Evolutionary conservation across 1,284 basidiomycete species (phyloP).

Genomic region (Tilletia caries): DNA sequence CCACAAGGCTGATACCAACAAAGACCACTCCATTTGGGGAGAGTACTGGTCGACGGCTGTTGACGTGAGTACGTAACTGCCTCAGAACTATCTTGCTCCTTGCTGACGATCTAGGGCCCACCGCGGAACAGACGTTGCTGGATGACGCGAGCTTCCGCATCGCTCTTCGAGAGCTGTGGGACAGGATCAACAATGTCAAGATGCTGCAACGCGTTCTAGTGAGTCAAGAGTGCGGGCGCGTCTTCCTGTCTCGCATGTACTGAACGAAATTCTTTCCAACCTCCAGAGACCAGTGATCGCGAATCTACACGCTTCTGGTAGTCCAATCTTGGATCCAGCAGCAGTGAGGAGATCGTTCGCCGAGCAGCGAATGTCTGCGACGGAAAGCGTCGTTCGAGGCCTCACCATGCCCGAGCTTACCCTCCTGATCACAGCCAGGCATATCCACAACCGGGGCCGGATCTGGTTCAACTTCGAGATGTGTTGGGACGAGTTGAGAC

Average conservation of each 20-base stretch:
- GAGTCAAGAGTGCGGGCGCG: background rate
- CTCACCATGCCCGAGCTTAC: slow-evolving; percentile 44
- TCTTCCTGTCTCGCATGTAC: background rate
- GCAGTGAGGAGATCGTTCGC: background rate
- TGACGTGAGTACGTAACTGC: background rate
- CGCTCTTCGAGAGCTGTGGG: slow-evolving; percentile 29
- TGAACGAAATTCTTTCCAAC: background rate
- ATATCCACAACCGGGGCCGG: slow-evolving; percentile 40
- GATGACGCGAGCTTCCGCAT: slow-evolving; percentile 21
- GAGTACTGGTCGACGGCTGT: background rate
- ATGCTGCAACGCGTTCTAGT: slow-evolving; percentile 16
- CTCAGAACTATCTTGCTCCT: background rate
- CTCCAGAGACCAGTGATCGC: background rate
- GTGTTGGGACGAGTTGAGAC: slow-evolving; percentile 38
- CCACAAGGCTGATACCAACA: background rate
- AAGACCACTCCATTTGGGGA: background rate
- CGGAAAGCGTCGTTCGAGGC: slow-evolving; percentile 18
- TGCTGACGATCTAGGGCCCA: background rate
- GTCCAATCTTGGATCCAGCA: background rate
- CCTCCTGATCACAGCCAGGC: slow-evolving; percentile 44
- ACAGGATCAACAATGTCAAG: slow-evolving; percentile 34
- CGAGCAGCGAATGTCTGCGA: background rate
- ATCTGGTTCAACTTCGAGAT: slow-evolving; percentile 52
- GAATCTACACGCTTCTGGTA: background rate
- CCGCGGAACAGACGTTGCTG: slow-evolving; percentile 17